phyloP scores from a whole-genome alignment of 208 protist species.

The Paratrypanosoma confusum region DNA sequence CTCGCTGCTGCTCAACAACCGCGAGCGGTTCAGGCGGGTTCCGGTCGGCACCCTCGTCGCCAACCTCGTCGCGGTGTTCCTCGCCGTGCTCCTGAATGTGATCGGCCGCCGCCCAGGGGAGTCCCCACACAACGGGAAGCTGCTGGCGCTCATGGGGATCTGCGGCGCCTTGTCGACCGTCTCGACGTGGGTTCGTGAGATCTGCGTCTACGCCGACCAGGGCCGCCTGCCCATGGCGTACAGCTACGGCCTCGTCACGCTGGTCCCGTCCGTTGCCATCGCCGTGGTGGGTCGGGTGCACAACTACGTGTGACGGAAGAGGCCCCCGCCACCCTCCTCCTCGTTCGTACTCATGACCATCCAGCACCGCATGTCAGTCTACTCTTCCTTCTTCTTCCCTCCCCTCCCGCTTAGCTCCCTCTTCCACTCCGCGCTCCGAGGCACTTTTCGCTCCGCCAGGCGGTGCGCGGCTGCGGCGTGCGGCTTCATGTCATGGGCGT shows the following conservation, averaged over 20 bases:
- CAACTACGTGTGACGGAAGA: too few species aligned
- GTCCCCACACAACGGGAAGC: conserved; percentile 17
- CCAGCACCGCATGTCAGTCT: too few species aligned
- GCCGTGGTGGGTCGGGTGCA: conserved; percentile 22
- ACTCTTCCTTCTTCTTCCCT: too few species aligned
- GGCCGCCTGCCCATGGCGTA: conserved; percentile 14
- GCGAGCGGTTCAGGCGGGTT: conserved; percentile 11
- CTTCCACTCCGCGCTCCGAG: too few species aligned
- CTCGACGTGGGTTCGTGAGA: conserved; percentile 37
- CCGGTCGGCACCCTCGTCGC: conserved; percentile 36
- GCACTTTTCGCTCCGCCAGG: too few species aligned
- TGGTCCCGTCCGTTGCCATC: conserved; percentile 18
- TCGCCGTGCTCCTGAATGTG: conserved; percentile 21
- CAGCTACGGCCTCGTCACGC: conserved; percentile 20
- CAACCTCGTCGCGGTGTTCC: conserved; percentile 21
- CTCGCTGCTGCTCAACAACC: conserved; percentile 31
- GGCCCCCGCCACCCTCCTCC: too few species aligned
- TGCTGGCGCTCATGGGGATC: conserved; percentile 22
- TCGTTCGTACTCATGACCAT: too few species aligned
- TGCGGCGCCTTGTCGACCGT: conserved; percentile 41
- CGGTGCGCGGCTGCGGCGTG: too few species aligned
- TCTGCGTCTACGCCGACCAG: conserved; percentile 14
- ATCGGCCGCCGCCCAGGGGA: conserved; percentile 7
- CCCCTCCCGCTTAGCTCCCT: too few species aligned
- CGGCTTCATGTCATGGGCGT: too few species aligned